These are phyloP conservation scores for Myrica gale DNA, from an alignment of 306 rosid genomes.

Conservation along the genomic window DNA sequence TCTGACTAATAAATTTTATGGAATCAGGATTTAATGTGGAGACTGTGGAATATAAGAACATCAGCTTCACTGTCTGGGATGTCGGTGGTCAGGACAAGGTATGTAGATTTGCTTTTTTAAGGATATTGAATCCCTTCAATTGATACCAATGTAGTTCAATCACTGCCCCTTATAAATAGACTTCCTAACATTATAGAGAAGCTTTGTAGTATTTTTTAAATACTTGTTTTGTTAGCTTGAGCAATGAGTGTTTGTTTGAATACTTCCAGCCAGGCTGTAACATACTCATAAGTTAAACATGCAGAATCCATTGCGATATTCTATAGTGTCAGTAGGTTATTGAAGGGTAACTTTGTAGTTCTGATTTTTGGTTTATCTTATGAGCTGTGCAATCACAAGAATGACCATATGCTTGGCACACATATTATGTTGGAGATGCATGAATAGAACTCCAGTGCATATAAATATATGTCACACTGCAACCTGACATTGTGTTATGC, in stretches of 20 bases:
- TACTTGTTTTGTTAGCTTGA: not conserved
- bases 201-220: not conserved
- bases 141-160: too few relatives aligned
- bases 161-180: too few relatives aligned
- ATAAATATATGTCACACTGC: not conserved
- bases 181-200: too few relatives aligned
- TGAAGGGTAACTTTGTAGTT: not conserved
- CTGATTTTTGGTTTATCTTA: too few relatives aligned
- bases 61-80: constrained; percentile 98
- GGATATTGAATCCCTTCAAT: too few relatives aligned
- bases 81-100: constrained; percentile 99
- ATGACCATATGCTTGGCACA: not conserved
- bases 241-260: not conserved
- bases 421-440: not conserved
- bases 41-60: constrained; percentile 93
- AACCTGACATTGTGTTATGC: not conserved
- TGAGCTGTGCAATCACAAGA: too few relatives aligned
- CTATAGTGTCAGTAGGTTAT: not conserved
- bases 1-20: not conserved
- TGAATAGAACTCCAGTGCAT: not conserved
- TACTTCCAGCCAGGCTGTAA: not conserved
- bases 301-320: not conserved
- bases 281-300: not conserved
- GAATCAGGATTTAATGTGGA: constrained; percentile 83
- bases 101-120: not conserved